Conservation (phyloP, 768 basidiomycete genomes). For the Phlebiopsis flavidoalba region DNA sequence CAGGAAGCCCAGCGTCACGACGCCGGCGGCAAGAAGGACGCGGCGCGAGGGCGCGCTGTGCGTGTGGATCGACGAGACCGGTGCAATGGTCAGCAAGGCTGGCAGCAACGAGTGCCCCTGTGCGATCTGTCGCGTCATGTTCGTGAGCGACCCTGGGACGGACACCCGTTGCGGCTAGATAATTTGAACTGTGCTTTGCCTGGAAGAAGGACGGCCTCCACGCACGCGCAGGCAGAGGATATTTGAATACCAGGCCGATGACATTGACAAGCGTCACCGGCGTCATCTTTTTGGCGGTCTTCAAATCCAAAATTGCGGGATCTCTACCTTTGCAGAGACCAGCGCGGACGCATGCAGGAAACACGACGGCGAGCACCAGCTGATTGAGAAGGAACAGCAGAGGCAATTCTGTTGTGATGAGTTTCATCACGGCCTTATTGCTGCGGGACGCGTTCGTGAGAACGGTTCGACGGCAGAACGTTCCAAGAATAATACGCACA, state of each 20-base stretch:
- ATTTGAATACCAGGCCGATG: constrained; percentile 73
- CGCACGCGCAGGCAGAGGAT: constrained; percentile 71
- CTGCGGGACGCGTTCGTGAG: constrained; percentile 30
- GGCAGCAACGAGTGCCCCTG: constrained; percentile 78
- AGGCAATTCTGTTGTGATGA: constrained; percentile 59
- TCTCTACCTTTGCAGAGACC: constrained; percentile 44
- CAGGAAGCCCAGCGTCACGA: constrained; percentile 75
- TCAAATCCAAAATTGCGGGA: constrained; percentile 51
- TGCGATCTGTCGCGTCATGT: constrained; percentile 58
- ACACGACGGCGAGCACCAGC: constrained; percentile 60
- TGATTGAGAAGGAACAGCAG: constrained; percentile 65
- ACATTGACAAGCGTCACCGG: constrained; percentile 67
- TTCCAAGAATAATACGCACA: constrained; percentile 25
- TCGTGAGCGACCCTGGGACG: not conserved
- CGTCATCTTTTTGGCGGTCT: constrained; percentile 49
- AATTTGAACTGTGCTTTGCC: constrained; percentile 29
- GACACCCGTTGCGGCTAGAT: not conserved
- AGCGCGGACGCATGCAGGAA: constrained; percentile 53
- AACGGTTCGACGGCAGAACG: not conserved
- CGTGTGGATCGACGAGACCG: constrained; percentile 61
- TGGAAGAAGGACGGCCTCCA: constrained; percentile 83
- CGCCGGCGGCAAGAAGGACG: constrained; percentile 52
- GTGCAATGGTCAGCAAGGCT: constrained; percentile 60
- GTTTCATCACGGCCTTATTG: constrained; percentile 73
- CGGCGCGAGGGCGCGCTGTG: constrained; percentile 45